Base-by-base conservation (phyloP, 345 rosid species). In the Eutrema japonicum region DNA sequence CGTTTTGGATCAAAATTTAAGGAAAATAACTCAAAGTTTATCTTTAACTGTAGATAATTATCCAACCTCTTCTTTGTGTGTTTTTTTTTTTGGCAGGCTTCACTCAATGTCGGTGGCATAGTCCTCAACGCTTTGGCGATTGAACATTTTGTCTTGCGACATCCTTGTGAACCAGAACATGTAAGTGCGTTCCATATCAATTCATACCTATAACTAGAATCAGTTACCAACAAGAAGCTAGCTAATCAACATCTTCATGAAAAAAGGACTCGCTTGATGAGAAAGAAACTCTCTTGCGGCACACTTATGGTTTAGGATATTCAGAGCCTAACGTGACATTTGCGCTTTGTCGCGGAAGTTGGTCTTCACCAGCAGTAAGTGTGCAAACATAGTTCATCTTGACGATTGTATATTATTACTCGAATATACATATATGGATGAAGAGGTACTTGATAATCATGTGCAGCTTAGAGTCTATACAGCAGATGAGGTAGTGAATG, bases 301-400 rank as follows among this genome's bases (percentile, higher is more conserved):
- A 89, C 72, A 86, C 92, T 41, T 89, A 89, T 67, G 97, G 98
- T 51, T 78, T 93, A 41, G 93, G 93, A n/a, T 93, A 85, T 62
- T 93, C 96, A 18, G 98, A 90, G 68, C 93, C 98, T 10, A 89
- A 90, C 57, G 85, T 93, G 36, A 89, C 94, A 14, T 93, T 93
- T 48, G 97, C 96, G 10, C 96, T 93, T 68, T 89, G 97, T 77
- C 84, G 96, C 45, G 97, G 97, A 82, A 89, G 84, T 59, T 86
- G 94, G 96, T 93, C 98, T 37, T 93, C 98, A 47, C 98, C 98
- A 37, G 96, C 96, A 7, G 97, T 87, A 85, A 84, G 93, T 83
- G 7, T 43, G 22, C 18, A 56, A 5, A 56, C 58, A 45, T 70
- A 45, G 30, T n/a, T 35, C 5, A 57, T 49, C 52, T 14, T 57